Evolutionary conservation across 108 stramenopile species (phyloP).

Genomic region (Pseudonitzschia pungens): DNA sequence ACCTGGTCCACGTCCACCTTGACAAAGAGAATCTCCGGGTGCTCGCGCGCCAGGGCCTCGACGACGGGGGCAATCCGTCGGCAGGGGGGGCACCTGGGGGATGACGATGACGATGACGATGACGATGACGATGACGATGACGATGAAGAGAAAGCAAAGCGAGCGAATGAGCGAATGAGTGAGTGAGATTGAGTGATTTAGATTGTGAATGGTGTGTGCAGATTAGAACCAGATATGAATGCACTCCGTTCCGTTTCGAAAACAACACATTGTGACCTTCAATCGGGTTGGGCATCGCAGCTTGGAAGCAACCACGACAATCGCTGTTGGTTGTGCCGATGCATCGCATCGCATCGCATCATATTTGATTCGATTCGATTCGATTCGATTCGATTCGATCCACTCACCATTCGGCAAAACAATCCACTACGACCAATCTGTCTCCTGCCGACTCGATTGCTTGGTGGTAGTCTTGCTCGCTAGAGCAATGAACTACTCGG

Average conservation of each 20-base stretch:
- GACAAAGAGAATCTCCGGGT: slow-evolving; percentile 42
- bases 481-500: slow-evolving; percentile 32
- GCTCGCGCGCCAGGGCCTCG: slow-evolving; percentile 33
- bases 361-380: no score
- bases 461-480: slow-evolving; percentile 26
- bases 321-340: background rate
- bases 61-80: slow-evolving; percentile 50
- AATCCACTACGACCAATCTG: slow-evolving; percentile 42
- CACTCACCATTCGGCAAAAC: slow-evolving; percentile 50
- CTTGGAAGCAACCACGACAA: background rate
- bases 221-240: no score
- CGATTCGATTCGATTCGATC: slow-evolving; percentile 15
- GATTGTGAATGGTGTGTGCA: no score
- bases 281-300: no score
- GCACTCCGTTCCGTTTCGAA: background rate
- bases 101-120: no score
- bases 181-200: no score
- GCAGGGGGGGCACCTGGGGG: slow-evolving; percentile 36
- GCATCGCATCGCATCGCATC: background rate
- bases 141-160: background rate
- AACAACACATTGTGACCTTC: no score
- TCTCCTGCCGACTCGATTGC: slow-evolving; percentile 27
- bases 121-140: background rate
- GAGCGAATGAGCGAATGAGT: background rate
- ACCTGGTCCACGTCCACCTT: slow-evolving; percentile 59